phyloP scores from a whole-genome alignment of 257 asterid species.

The Nemophila menziesii region DNA sequence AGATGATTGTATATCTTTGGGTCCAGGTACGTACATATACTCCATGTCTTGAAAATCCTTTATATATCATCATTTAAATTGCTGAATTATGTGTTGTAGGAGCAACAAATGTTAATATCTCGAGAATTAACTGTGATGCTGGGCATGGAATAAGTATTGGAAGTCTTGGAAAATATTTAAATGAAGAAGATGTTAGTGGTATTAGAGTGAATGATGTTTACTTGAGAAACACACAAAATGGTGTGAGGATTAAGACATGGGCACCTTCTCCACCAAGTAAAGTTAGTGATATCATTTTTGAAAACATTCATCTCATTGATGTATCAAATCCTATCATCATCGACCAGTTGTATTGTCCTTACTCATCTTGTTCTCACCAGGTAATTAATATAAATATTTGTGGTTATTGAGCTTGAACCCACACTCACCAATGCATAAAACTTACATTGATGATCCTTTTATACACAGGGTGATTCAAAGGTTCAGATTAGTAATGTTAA shows the following conservation, averaged over 20 bases:
- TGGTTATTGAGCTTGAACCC: too few relatives aligned
- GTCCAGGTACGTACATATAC: slow-evolving; percentile 10
- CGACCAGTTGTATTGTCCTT: slow-evolving; percentile 19
- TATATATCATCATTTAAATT: too few relatives aligned
- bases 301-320: background rate
- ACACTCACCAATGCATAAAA: too few relatives aligned
- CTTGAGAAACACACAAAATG: slow-evolving; percentile 10
- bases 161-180: slow-evolving; percentile 7
- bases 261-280: slow-evolving; percentile 16
- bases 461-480: slow-evolving; percentile 9
- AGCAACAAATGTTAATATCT: slow-evolving; percentile 6
- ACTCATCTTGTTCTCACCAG: slow-evolving; percentile 1
- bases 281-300: slow-evolving; percentile 10
- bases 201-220: slow-evolving; percentile 1
- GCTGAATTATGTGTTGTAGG: too few relatives aligned
- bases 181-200: slow-evolving; percentile 9
- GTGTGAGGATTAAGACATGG: slow-evolving; percentile 15
- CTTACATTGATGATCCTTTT: too few relatives aligned
- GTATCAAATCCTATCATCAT: slow-evolving; percentile 11
- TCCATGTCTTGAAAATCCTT: too few relatives aligned
- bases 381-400: background rate
- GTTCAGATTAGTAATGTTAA: slow-evolving; percentile 10
- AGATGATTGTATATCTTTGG: slow-evolving; percentile 17
- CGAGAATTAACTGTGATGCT: slow-evolving; percentile 8
- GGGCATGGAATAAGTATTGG: slow-evolving; percentile 25